Evolutionary conservation across 306 rosid genomes (phyloP), one percentile per base, ranked within the genome.

Genomic region (Lotus japonicus): DNA sequence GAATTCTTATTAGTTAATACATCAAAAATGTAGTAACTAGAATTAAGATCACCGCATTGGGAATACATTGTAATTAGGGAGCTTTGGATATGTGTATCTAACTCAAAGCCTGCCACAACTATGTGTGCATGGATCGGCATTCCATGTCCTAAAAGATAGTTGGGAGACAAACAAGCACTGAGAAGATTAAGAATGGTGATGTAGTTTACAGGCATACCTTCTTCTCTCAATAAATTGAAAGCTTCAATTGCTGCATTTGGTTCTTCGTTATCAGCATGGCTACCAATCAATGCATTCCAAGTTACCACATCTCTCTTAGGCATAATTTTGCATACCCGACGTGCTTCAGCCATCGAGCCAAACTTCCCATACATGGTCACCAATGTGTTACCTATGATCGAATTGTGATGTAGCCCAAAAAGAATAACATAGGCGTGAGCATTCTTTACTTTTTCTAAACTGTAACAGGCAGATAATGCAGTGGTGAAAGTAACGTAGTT

Each of bases 51-150:
- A 50, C 92, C 95, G 61, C 98, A 90, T 31, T 85, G 84, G 4
- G 96, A 88, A 83, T 94, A 88, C 91, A 86, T 86, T 65, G 92
- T 94, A 58, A 94, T 84, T 39, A 94, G 87, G 54, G 97, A 88
- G 77, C 87, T 88, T 68, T 86, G 94, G 67, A 90, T 94, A 45
- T 79, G 82, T 4, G 80, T 76, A 68, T 94, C 91, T 23, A 78
- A 82, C 53, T 90, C 96, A 70, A 85, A 83, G 43, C 98, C 97
- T 54, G 87, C 74, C 50, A 57, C 73, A 68, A 85, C 39, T 70
- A 81, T 73, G 61, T 81, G 83, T 5, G 86, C 94, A 58, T 94
- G 98, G 66, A 88, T 62, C 49, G 98, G 63, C 83, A 64, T 85
- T 73, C 96, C 97, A 17, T 82, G 86, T 33, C 65, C 51, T 75